Evolutionary conservation across 148 eudicot species (phyloP).

Genomic region (Amaranthus cruentus): DNA sequence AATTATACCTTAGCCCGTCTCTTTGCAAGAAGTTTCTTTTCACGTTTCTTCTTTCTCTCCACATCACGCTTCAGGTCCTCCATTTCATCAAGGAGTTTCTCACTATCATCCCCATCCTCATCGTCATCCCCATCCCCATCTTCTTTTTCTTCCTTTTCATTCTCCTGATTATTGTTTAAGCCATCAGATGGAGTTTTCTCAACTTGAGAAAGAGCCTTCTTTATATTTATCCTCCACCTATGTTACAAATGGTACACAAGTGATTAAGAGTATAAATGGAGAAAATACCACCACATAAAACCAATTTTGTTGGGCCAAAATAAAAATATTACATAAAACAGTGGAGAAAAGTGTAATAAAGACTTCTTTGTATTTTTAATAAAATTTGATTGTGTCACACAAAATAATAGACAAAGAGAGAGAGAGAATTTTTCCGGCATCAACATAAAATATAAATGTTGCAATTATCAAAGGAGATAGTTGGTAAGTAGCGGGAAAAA

Average conservation of each 20-base stretch:
- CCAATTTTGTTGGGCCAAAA: background rate
- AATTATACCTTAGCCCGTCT: constrained; percentile 64
- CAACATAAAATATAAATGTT: no score
- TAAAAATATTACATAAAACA: no score
- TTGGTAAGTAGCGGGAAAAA: no score
- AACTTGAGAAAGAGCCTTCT: constrained; percentile 60
- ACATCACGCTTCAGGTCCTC: constrained; percentile 67
- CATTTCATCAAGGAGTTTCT: constrained; percentile 74
- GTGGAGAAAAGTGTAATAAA: no score
- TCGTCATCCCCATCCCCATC: constrained; percentile 8
- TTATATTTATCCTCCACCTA: constrained; percentile 78
- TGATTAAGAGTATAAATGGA: background rate
- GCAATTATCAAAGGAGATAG: no score
- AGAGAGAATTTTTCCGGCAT: no score
- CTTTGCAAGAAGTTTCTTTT: constrained; percentile 60
- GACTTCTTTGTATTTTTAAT: no score
- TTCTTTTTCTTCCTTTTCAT: constrained; percentile 22
- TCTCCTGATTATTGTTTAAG: constrained; percentile 29
- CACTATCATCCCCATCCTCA: constrained; percentile 54
- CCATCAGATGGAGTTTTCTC: constrained; percentile 32
- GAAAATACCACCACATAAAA: background rate
- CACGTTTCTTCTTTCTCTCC: constrained; percentile 71
- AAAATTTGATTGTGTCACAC: no score
- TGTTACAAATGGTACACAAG: background rate
- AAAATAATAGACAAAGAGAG: no score